Percentiles rank a stretch among this genome's conserved stretches.
phyloP scores from a whole-genome alignment of 1,139 yeast genomes.

The Saccharomyces hybrid region DNA sequence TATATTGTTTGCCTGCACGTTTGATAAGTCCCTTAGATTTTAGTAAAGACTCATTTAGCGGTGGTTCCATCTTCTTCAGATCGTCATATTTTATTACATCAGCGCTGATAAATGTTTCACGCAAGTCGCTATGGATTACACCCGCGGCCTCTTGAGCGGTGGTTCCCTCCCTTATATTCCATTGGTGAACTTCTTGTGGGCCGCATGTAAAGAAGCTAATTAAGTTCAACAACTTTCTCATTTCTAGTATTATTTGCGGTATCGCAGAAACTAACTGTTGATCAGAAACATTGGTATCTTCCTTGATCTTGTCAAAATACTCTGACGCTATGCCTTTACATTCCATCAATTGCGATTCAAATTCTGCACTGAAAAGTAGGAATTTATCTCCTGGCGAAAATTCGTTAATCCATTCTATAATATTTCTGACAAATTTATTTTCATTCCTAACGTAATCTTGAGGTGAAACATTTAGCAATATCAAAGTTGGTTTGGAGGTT shows the following conservation, averaged over 20 bases:
- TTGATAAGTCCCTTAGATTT: constrained; percentile 46
- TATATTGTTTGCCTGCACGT: constrained; percentile 63
- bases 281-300: not conserved
- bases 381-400: constrained; percentile 51
- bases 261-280: constrained; percentile 30
- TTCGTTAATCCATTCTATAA: constrained; percentile 46
- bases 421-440: constrained; percentile 41
- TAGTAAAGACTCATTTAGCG: constrained; percentile 31
- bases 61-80: constrained; percentile 33
- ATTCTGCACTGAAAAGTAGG: constrained; percentile 52
- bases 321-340: constrained; percentile 23
- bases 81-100: constrained; percentile 55
- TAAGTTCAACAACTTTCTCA: constrained; percentile 62
- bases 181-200: constrained; percentile 80
- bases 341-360: constrained; percentile 41
- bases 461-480: constrained; percentile 51
- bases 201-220: constrained; percentile 92
- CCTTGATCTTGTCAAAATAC: constrained; percentile 5
- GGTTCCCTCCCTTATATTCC: constrained; percentile 78
- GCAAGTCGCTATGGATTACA: constrained; percentile 81
- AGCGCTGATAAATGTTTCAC: constrained; percentile 76
- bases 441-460: constrained; percentile 40
- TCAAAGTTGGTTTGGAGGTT: constrained; percentile 65
- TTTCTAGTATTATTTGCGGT: constrained; percentile 44
- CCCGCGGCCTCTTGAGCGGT: constrained; percentile 93